Percentiles rank a stretch among this genome's conserved stretches.
Evolutionary conservation across 257 asterid species (phyloP).

Genomic region (Nicotiana sylvestris): DNA sequence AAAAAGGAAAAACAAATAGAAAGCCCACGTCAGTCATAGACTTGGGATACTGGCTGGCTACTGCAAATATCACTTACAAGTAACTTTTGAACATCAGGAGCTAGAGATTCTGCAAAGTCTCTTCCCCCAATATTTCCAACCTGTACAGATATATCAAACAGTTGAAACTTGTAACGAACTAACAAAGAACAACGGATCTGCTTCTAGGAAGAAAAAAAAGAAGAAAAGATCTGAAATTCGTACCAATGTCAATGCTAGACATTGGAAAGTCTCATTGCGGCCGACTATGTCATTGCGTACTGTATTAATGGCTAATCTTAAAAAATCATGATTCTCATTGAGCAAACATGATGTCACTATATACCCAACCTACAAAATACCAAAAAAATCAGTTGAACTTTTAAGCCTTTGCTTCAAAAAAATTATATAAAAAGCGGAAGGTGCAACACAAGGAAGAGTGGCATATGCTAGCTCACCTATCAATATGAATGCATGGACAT

Average conservation of each 20-base stretch:
- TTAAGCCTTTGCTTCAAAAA: not conserved
- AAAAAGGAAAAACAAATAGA: slow-evolving; percentile 5
- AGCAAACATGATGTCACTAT: slow-evolving; percentile 92
- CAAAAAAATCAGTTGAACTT: slow-evolving; percentile 18
- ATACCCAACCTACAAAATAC: slow-evolving; percentile 83
- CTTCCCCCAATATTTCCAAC: slow-evolving; percentile 99
- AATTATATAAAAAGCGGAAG: not conserved
- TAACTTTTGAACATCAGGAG: slow-evolving; percentile 99
- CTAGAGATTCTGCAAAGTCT: slow-evolving; percentile 96
- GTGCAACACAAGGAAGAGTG: slow-evolving; percentile 1
- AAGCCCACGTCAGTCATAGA: not conserved
- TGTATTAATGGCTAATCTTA: slow-evolving; percentile 92
- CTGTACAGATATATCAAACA: slow-evolving; percentile 37
- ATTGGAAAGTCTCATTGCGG: slow-evolving; percentile 97
- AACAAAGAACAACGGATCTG: not conserved
- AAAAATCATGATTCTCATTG: slow-evolving; percentile 95
- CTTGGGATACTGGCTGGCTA: slow-evolving; percentile 12
- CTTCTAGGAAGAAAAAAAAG: slow-evolving; percentile 1
- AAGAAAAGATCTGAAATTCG: slow-evolving; percentile 14
- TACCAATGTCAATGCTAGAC: slow-evolving; percentile 99
- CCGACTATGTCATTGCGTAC: slow-evolving; percentile 98
- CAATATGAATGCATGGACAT: not conserved
- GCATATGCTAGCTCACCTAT: not conserved
- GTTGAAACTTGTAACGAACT: slow-evolving; percentile 4
- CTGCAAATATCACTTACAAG: slow-evolving; percentile 61